Evolutionary conservation across 164 flowering plant genomes (phyloP).

Genomic region (Magnolia sinica): DNA sequence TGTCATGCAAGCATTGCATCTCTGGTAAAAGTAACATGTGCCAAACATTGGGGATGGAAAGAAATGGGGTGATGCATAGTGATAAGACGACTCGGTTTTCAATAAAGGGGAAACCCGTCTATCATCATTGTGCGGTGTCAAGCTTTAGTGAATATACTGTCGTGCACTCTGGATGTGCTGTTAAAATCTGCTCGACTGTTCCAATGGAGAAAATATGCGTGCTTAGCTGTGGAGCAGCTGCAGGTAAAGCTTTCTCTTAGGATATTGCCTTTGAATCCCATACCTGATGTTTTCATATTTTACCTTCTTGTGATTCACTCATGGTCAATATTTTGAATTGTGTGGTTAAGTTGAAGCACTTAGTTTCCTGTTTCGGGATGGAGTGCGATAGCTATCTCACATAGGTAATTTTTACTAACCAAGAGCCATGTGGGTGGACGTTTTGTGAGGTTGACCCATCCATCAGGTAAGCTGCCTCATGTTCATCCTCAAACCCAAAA

Average conservation of each 20-base stretch:
- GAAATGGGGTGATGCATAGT: conserved; percentile 92
- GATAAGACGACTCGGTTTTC: conserved; percentile 89
- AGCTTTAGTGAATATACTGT: conserved; percentile 96
- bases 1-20: conserved; percentile 65
- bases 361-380: not conserved
- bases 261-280: not conserved
- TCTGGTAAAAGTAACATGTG: conserved; percentile 91
- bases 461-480: too few species aligned
- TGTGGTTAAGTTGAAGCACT: not conserved
- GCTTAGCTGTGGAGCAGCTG: conserved; percentile 94
- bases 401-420: too few species aligned
- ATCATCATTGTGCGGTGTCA: conserved; percentile 94
- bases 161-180: conserved; percentile 96
- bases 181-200: conserved; percentile 61
- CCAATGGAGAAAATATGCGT: conserved; percentile 89
- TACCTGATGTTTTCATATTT: not conserved
- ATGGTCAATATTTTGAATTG: not conserved
- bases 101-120: conserved; percentile 72
- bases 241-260: conserved; percentile 47
- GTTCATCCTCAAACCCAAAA: too few species aligned
- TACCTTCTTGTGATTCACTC: not conserved
- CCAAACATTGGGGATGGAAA: conserved; percentile 79
- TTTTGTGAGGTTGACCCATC: too few species aligned
- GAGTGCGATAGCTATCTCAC: too few species aligned
- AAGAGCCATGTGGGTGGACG: too few species aligned